Conservation (phyloP, 768 basidiomycete species). For the Mycena albidolilacea region DNA sequence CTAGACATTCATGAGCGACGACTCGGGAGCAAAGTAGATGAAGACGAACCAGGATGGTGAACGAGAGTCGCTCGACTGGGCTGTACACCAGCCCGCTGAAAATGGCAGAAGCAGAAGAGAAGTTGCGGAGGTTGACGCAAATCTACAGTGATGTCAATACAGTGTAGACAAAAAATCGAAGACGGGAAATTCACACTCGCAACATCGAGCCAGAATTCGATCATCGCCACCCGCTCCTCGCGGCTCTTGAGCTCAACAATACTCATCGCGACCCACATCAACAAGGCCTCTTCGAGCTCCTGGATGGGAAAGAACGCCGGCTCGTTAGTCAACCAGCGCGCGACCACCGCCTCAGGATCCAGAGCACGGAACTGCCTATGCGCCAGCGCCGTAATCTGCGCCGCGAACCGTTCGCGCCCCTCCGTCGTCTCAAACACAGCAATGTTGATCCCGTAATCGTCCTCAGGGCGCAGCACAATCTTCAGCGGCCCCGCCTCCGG, state of each 20-base stretch:
- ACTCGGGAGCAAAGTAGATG: conserved; percentile 3
- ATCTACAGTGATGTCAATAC: conserved; percentile 50
- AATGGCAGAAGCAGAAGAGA: conserved; percentile 58
- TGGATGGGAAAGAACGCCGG: conserved; percentile 41
- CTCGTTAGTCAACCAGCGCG: conserved; percentile 55
- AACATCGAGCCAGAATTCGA: conserved; percentile 63
- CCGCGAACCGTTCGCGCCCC: conserved; percentile 61
- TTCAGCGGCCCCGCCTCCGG: conserved; percentile 42
- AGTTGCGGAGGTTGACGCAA: conserved; percentile 63
- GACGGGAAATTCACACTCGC: conserved; percentile 54
- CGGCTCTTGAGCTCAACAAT: conserved; percentile 44
- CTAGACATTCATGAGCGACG: conserved; percentile 34
- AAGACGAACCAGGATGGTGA: conserved; percentile 52
- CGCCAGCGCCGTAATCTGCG: conserved; percentile 58
- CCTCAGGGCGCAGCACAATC: conserved; percentile 45
- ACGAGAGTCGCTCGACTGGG: conserved; percentile 54
- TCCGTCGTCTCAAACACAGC: conserved; percentile 51
- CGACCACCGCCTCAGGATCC: conserved; percentile 60
- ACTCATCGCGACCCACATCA: conserved; percentile 56
- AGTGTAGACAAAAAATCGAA: background rate
- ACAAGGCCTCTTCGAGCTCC: conserved; percentile 48
- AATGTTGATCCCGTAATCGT: conserved; percentile 48
- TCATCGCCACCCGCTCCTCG: conserved; percentile 45
- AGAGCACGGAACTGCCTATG: conserved; percentile 57
- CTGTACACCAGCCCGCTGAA: conserved; percentile 58